phyloP scores from a whole-genome alignment of 108 stramenopile genomes.

The Pseudonitzschia pungens region DNA sequence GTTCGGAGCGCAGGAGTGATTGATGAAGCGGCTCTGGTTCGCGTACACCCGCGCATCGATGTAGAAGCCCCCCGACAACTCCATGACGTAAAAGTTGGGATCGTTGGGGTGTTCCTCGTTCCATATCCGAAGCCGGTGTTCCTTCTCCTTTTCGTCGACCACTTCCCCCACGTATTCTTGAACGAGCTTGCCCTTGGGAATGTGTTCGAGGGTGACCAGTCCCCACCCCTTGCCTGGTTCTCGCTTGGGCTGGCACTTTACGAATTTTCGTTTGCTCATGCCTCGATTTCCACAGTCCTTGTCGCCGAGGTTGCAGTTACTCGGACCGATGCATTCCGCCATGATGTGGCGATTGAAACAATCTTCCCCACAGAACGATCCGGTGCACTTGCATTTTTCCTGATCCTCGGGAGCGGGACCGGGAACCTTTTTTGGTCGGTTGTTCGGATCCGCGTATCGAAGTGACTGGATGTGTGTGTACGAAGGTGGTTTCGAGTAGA shows the following conservation, averaged over 20 bases:
- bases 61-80: slow-evolving; percentile 75
- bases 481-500: slow-evolving; percentile 68
- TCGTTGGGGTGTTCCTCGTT: slow-evolving; percentile 83
- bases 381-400: slow-evolving; percentile 65
- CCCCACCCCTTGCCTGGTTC: slow-evolving; percentile 92
- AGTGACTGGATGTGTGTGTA: slow-evolving; percentile 63
- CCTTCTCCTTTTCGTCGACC: slow-evolving; percentile 76
- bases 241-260: slow-evolving; percentile 71
- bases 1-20: slow-evolving; percentile 94
- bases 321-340: slow-evolving; percentile 81
- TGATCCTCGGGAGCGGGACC: slow-evolving; percentile 28
- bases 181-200: slow-evolving; percentile 73
- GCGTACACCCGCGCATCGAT: slow-evolving; percentile 89
- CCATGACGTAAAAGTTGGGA: slow-evolving; percentile 95
- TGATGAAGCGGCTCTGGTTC: slow-evolving; percentile 89
- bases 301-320: slow-evolving; percentile 77
- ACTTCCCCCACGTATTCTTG: slow-evolving; percentile 93
- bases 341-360: slow-evolving; percentile 79
- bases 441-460: slow-evolving; percentile 45
- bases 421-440: slow-evolving; percentile 60
- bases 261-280: slow-evolving; percentile 50
- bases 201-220: slow-evolving; percentile 64
- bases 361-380: slow-evolving; percentile 62
- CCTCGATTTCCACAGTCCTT: slow-evolving; percentile 83
- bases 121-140: slow-evolving; percentile 70